phyloP scores from a whole-genome alignment of 2,329 filamentous ascomycete genomes.

The Pseudonectria buxi region DNA sequence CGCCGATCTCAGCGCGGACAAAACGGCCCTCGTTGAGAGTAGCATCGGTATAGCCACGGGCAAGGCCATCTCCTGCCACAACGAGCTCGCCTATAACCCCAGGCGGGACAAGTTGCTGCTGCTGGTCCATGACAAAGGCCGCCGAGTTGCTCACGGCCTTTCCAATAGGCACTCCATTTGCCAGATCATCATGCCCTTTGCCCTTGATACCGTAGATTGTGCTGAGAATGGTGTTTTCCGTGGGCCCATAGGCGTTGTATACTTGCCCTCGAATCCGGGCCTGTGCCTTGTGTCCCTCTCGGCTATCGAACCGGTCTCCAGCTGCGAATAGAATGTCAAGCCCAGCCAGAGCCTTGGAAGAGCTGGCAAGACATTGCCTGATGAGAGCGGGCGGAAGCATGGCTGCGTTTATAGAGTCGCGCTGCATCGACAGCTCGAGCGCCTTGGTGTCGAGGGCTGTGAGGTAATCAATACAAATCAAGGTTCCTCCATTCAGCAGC shows the following conservation, averaged over 20 bases:
- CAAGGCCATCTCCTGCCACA: constrained; percentile 16
- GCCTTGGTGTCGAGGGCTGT: constrained; percentile 6
- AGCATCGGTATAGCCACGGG: constrained; percentile 13
- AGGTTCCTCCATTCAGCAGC: constrained; percentile 14
- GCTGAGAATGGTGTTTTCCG: constrained; percentile 15
- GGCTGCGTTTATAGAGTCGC: constrained; percentile 2
- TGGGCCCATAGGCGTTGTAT: constrained; percentile 18
- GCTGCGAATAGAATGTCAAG: constrained; percentile 8
- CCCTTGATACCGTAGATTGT: constrained; percentile 6
- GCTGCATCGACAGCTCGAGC: constrained; percentile 4
- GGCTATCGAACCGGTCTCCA: constrained; percentile 9
- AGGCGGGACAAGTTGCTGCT: constrained; percentile 10
- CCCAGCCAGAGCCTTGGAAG: not conserved
- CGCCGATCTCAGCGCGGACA: constrained; percentile 2
- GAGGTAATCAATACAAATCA: constrained; percentile 14
- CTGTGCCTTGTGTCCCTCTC: constrained; percentile 2
- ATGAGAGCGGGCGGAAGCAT: constrained; percentile 10
- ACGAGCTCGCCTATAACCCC: constrained; percentile 21
- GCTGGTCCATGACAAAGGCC: constrained; percentile 11
- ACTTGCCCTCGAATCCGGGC: not conserved
- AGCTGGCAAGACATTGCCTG: constrained; percentile 9
- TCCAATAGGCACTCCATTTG: constrained; percentile 18
- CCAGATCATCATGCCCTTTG: not conserved
- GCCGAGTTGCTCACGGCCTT: constrained; percentile 15
- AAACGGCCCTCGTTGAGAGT: constrained; percentile 8